Conservation (phyloP, 75 land plant genomes). For the Selaginella tamariscina region DNA sequence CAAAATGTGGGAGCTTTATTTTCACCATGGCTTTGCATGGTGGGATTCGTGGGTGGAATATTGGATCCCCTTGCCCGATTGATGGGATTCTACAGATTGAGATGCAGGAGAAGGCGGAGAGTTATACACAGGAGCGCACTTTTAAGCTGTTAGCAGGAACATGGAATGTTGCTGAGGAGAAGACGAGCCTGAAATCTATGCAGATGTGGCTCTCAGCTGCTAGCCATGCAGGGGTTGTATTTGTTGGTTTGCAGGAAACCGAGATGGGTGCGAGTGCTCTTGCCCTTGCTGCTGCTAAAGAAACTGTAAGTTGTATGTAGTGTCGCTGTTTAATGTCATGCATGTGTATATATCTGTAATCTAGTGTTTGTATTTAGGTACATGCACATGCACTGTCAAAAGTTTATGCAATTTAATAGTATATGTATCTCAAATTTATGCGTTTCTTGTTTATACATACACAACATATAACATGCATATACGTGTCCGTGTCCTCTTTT, state of each 20-base stretch:
- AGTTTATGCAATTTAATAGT: no score
- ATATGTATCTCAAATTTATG: no score
- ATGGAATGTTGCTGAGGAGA: constrained; percentile 93
- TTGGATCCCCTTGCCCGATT: constrained; percentile 60
- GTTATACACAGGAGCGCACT: constrained; percentile 37
- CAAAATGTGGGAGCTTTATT: constrained; percentile 51
- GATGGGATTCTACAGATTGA: constrained; percentile 42
- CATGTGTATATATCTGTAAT: no score
- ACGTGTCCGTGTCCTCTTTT: no score
- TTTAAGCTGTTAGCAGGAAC: constrained; percentile 63
- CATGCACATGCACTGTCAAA: no score
- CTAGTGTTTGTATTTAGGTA: no score
- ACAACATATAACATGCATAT: no score
- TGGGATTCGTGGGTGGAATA: constrained; percentile 79
- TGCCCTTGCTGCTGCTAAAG: constrained; percentile 94
- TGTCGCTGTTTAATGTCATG: no score
- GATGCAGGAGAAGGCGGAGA: constrained; percentile 36
- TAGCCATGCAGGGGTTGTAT: constrained; percentile 47
- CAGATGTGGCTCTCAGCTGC: constrained; percentile 59
- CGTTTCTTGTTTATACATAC: no score
- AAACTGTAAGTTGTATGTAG: constrained; percentile 65
- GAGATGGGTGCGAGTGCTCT: constrained; percentile 97
- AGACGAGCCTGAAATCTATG: constrained; percentile 60
- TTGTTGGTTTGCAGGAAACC: constrained; percentile 87
- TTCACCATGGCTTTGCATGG: constrained; percentile 70